phyloP scores from a whole-genome alignment of 306 rosid genomes.

The Potentilla sterilis region DNA sequence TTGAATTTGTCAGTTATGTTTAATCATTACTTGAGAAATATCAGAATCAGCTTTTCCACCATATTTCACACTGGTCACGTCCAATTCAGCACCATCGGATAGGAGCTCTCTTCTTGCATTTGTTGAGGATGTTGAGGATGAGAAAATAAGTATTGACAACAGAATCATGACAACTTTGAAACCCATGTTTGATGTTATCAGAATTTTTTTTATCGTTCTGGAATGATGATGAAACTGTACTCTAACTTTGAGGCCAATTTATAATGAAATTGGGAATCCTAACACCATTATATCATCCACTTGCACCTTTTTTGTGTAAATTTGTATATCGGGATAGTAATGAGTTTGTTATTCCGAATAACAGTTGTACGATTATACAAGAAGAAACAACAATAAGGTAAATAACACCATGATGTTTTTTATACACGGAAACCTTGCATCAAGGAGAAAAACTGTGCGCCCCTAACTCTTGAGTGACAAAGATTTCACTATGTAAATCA shows the following conservation, averaged over 20 bases:
- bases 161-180: not conserved
- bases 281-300: not conserved
- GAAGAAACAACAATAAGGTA: no score
- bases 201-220: no score
- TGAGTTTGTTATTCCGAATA: no score
- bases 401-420: no score
- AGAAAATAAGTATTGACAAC: not conserved
- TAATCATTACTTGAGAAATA: constrained; percentile 14
- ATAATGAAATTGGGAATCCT: not conserved
- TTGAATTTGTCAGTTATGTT: not conserved
- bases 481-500: no score
- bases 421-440: no score
- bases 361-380: no score
- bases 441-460: no score
- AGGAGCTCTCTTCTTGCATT: not conserved
- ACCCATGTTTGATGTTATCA: constrained; percentile 10
- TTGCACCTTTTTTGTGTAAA: no score
- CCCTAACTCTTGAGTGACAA: no score
- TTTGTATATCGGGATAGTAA: no score
- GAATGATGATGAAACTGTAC: constrained; percentile 1
- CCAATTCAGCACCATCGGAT: not conserved
- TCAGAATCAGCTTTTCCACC: constrained; percentile 25
- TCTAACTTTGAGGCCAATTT: not conserved
- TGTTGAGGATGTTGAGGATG: not conserved
- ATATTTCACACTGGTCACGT: constrained; percentile 7